Base-by-base conservation (phyloP, 2,329 filamentous ascomycete genomes). In the Sporothrix pseudoabietina region DNA sequence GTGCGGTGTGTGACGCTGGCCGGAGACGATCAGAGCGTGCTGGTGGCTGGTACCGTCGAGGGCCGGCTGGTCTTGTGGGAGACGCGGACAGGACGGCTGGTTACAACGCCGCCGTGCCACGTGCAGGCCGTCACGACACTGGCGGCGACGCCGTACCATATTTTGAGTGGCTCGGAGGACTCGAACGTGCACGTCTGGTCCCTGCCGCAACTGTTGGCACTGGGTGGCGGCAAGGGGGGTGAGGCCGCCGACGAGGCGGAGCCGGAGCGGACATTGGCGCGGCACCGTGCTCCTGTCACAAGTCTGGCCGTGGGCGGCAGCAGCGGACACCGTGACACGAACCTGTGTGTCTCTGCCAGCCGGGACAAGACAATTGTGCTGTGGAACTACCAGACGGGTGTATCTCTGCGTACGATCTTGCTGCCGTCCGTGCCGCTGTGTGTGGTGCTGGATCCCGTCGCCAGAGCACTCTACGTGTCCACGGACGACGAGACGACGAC, bases 121-220 rank as follows among this genome's bases (percentile, higher is more conserved):
- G 88, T 97, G 30, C 93, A 95, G 81, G 86, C 90, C 26, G 89
- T 98, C 39, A 94, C 92, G 32, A 91, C 90, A 79, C 84, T 98
- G 72, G 90, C 88, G 52, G 87, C 90, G 12, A 92, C 90, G 57
- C 91, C 89, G 65, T 89, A 89, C 77, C 91, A 94, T 81, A 82
- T 96, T 70, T 85, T 96, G 69, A 93, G 92, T 0, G 93, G 91
- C 55, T 95, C 93, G 2, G 88, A 91, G 77, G 96, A 99, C 83
- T 92, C 94, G 70, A 97, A 93, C 80, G 87, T 98, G 75, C 93
- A 97, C 81, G 91, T 98, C 74, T 99, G 96, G 96, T 93, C 93
- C 1, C 82, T 98, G 71, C 86, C 92, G 3, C 87, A 87, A 32
- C 87, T 98, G 12, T 86, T 98, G 2, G 87, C 89, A 75, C 82